Evolutionary conservation across 495 filamentous ascomycete genomes (phyloP), one percentile per base, ranked within the genome.

Genomic region (Stereocaulon alpinum): DNA sequence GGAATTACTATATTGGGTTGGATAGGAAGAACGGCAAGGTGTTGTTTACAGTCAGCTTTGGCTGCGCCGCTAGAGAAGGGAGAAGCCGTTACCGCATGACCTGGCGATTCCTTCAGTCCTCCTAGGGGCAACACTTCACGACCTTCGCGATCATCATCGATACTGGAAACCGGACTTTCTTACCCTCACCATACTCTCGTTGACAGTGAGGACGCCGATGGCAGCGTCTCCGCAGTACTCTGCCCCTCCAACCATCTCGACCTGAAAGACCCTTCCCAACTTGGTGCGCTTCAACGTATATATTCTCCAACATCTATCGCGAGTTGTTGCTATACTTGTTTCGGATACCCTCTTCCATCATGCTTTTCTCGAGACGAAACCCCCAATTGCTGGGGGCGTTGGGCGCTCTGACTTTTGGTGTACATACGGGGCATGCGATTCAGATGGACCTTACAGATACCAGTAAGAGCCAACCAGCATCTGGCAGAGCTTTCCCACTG

Each of bases 381-480:
- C 48, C 43, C 34, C 53, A 20, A 27, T 32, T 53, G 37, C 49
- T 63, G 22, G 58, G 56, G 34, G 40, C 43, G 22, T 48, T 65
- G 42, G 45, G 57, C 14, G 59, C 58, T 42, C 20, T 61, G 32
- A 37, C 63, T 15, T 52, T 55, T 32, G 55, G 47, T 49, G 61
- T 61, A 27, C 57, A 54, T 15, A 30, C 42, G 22, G 63, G 53
- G 18, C 47, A 58, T 14, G 63, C 52, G 18, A 59, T 67, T 15
- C 15, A 64, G 14, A 24, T 68, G 61, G 63, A 66, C 30, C 48
- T 66, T 18, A 24, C 20, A 29, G 56, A 49, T 59, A 53, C 66
- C 30, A 41, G 65, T 67, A 63, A 40, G 65, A 41, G 41, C 20
- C 7, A 12, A 43, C 44, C 29, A 18, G 40, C 20, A 24, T 24